Evolutionary conservation across 495 filamentous ascomycete species (phyloP), one percentile per base, ranked within the genome.

Genomic region (Lindgomyces ingoldianus): DNA sequence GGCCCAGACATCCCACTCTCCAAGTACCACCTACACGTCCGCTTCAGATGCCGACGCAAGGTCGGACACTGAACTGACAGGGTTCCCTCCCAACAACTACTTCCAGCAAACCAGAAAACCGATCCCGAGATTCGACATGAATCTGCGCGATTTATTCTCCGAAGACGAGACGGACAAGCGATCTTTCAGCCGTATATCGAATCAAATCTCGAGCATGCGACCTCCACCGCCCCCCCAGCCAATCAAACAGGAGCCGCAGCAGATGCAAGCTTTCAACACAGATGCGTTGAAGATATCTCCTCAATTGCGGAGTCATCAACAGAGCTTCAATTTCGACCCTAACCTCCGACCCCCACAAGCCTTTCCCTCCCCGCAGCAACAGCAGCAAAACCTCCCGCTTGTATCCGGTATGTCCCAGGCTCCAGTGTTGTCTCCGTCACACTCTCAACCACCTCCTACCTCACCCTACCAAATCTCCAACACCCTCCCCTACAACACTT

Each of bases 101-200:
- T 75, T 55, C 60, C 68, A 60, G 72, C 78, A 42, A 60, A 65
- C 12, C 54, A 75, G 51, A 74, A 29, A 80, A 3, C 81, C 77
- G 0, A 60, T 77, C 14, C 85, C 85, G 4, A 75, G 78, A 60
- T 88, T 88, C 64, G 86, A 89, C 69, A 85, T 86, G 83, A 84
- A 87, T 60, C 75, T 89, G 27, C 81, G 79, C 14, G 85, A 88
- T 57, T 75, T 84, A 11, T 80, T 83, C 66, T 69, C 75, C 33
- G 74, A 77, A 42, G 73, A 74, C 33, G 71, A 71, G 60, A 68
- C 63, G 45, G 70, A 64, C 63, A 60, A 50, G 63, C 63, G 29
- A 60, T 58, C 39, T 57, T 68, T 70, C 51, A 60, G 47, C 30
- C 56, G 67, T 46, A 65, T 66, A 39, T 67, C 55, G n/a, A 74